Percentiles rank a stretch among this genome's conserved stretches.
phyloP scores from a whole-genome alignment of 306 rosid species.

The Glycine soja region DNA sequence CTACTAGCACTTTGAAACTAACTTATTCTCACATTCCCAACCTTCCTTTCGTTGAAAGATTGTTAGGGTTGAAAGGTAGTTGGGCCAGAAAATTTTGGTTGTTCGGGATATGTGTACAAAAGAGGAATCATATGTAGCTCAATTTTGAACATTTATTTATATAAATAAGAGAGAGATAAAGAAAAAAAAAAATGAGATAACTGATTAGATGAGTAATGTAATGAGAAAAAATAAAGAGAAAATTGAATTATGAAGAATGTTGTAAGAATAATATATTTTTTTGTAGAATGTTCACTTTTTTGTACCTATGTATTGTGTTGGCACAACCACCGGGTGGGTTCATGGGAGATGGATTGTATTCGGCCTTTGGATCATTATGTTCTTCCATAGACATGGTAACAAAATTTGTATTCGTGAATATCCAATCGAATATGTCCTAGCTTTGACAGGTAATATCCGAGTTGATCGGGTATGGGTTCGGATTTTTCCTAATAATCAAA shows the following conservation, averaged over 20 bases:
- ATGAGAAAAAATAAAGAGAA: background rate
- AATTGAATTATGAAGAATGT: background rate
- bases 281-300: background rate
- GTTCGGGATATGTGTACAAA: background rate
- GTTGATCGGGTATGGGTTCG: too few species aligned
- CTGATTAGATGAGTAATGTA: background rate
- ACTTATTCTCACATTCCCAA: background rate
- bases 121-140: too few species aligned
- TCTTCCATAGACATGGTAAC: too few species aligned
- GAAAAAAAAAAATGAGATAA: background rate
- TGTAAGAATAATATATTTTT: background rate
- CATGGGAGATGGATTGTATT: background rate
- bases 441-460: too few species aligned
- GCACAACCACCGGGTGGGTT: background rate
- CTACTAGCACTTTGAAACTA: background rate
- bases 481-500: too few species aligned
- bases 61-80: conserved; percentile 15
- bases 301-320: background rate
- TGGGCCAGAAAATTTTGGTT: conserved; percentile 11
- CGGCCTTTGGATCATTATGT: conserved; percentile 12
- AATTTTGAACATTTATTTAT: too few species aligned
- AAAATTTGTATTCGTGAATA: too few species aligned
- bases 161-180: background rate
- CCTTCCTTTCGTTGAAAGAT: background rate
- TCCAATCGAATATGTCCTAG: too few species aligned